phyloP scores from a whole-genome alignment of 345 rosid species.

The Moricandia arvensis region DNA sequence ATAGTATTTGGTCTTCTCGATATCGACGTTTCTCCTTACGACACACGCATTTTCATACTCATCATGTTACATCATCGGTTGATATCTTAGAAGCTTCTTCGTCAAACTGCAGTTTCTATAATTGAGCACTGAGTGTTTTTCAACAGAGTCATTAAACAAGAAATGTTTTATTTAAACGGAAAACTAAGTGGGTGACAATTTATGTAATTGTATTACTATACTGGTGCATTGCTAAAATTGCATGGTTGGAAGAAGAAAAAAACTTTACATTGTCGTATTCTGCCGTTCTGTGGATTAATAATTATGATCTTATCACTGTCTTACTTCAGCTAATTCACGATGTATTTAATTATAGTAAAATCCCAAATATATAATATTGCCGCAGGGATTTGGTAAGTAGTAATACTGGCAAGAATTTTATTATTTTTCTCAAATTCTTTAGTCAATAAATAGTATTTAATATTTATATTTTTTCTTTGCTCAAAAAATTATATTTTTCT shows the following conservation, averaged over 20 bases:
- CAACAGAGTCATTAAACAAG: not conserved
- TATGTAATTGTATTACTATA: not conserved
- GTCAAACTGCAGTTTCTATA: not conserved
- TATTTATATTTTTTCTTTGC: not conserved
- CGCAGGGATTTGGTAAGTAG: not conserved
- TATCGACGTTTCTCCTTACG: conserved; percentile 27
- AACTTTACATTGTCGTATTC: not conserved
- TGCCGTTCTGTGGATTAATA: not conserved
- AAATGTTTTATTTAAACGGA: not conserved
- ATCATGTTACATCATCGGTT: not conserved
- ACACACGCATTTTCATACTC: conserved; percentile 19
- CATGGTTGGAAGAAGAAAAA: not conserved
- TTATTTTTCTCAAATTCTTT: not conserved
- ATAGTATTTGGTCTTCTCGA: conserved; percentile 26
- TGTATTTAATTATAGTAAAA: not conserved
- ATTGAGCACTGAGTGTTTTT: not conserved
- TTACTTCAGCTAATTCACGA: not conserved
- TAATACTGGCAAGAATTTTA: not conserved
- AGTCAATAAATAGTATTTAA: not conserved
- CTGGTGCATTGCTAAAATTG: not conserved
- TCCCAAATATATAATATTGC: not conserved
- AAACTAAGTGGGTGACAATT: not conserved
- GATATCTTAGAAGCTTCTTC: conserved; percentile 12
- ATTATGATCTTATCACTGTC: not conserved
- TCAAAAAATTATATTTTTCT: not conserved